Evolutionary conservation across 495 filamentous ascomycete species (phyloP).

Genomic region (Acidomyces sp.): DNA sequence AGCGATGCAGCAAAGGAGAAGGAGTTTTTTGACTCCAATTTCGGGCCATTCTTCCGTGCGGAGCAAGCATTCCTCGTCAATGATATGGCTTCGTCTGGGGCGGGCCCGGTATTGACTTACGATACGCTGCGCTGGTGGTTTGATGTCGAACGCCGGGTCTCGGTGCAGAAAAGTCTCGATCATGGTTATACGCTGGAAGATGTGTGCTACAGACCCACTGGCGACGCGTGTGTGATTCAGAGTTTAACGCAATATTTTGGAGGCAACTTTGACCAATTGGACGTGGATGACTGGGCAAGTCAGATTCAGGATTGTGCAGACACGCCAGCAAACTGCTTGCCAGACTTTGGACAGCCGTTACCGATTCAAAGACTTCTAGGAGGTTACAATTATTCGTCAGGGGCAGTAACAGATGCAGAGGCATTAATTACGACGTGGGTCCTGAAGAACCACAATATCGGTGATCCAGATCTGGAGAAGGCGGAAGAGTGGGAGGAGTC

Average conservation of each 20-base stretch:
- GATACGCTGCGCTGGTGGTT: constrained; percentile 91
- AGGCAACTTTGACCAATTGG: constrained; percentile 47
- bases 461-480: constrained; percentile 47
- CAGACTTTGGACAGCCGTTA: constrained; percentile 74
- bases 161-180: constrained; percentile 50
- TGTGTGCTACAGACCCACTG: constrained; percentile 88
- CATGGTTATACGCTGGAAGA: constrained; percentile 57
- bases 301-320: constrained; percentile 56
- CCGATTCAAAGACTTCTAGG: constrained; percentile 76
- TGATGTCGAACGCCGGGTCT: constrained; percentile 66
- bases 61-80: constrained; percentile 92
- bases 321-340: constrained; percentile 64
- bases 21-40: constrained; percentile 83
- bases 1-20: constrained; percentile 88
- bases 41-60: constrained; percentile 89
- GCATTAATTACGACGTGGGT: constrained; percentile 92
- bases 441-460: constrained; percentile 74
- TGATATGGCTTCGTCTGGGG: constrained; percentile 49
- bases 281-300: constrained; percentile 53
- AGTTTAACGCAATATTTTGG: constrained; percentile 77
- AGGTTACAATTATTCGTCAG: constrained; percentile 42
- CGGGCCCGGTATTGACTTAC: constrained; percentile 68
- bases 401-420: constrained; percentile 53
- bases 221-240: constrained; percentile 81
- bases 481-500: constrained; percentile 84